Base-by-base conservation (phyloP, 768 basidiomycete species). In the Cyclocybe cylindracea region DNA sequence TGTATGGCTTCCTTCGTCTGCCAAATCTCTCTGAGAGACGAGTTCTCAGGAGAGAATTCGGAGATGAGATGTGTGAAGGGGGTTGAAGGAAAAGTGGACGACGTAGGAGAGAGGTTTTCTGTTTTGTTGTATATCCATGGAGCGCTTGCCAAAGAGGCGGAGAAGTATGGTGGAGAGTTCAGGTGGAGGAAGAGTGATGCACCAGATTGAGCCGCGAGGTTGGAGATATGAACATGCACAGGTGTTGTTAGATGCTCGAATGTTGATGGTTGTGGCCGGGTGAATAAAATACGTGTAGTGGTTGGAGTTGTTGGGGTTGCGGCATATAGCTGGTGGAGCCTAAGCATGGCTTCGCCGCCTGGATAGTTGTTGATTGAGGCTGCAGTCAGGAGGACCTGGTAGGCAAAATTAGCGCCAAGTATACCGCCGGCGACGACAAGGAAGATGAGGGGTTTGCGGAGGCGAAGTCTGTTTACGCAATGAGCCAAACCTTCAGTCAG, bases 121-220 rank as follows among this genome's bases (percentile, higher is more conserved):
- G 89, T 87, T 73, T 94, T 96, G 70, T 91, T 82, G 70, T 94
- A 96, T 35, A 69, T 74, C 87, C 90, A 92, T 31, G 60, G 44
- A 53, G 43, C 18, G 61, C 48, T 45, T 36, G 58, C 34, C 38
- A 50, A 37, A 43, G 39, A 50, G 13, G 56, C 52, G 4, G 62
- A 44, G 46, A 72, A 64, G 46, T 78, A 77, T 1, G 92, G 88
- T 1, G 79, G 76, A 0, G 85, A 69, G 48, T 87, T 73, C 16
- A 80, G 76, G 37, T 91, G 89, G 16, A 85, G 82, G 76, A 98
- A 97, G 47, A 94, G 83, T 0, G 92, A 89, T 2, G 92, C 90
- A 2, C 97, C 96, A 0, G 88, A 93, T 67, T 96, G 94, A 2
- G 91, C 86, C 1, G 91, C 89, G 39, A 93, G 80, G 56, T 95